Evolutionary conservation across 2,329 filamentous ascomycete genomes (phyloP), one percentile per base, ranked within the genome.

Genomic region (Bipolaris gigantea): DNA sequence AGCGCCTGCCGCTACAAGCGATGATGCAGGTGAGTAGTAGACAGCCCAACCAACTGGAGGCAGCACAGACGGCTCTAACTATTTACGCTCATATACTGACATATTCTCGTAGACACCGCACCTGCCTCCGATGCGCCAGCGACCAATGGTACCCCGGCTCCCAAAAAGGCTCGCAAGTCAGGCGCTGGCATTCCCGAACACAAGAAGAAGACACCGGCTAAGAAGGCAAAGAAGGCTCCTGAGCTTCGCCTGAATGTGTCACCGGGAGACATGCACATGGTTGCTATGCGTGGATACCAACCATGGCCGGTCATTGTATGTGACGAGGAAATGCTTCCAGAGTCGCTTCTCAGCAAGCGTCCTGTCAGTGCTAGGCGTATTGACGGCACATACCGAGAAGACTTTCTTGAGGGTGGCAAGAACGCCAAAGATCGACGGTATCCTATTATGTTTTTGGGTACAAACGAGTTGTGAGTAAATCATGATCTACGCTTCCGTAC

Each of bases 281-380:
- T 95, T 61, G 90, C 92, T 75, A 86, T 99, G 75, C 96, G 95
- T 81, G 94, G 93, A 56, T 96, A 90, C 75, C 90, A 94, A 30
- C 88, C 90, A 35, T 99, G 94, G 94, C 94, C 94, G 15, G 88
- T 91, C 50, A 89, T 99, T 71, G 86, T 99, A 65, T 94, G 90
- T 73, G 92, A 96, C 72, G 93, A 99, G 75, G 87, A 88, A 58
- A 97, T 99, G 88, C 85, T 99, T 18, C 93, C 94, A 2, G 81
- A 86, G 53, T 85, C 83, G 13, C 83, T 99, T 21, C 77, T 95
- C 50, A 89, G 83, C 67, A 84, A 83, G 41, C 88, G 94, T 57
- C 94, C 93, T 8, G 90, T 96, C 48, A 92, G 90, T 40, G 92
- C 93, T 19, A 86, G 85, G 65, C 86, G 89, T 54, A 78, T 84